Evolutionary conservation across 441 rosid genomes (phyloP), one percentile per base, ranked within the genome.

Genomic region (Erodium trifolium): DNA sequence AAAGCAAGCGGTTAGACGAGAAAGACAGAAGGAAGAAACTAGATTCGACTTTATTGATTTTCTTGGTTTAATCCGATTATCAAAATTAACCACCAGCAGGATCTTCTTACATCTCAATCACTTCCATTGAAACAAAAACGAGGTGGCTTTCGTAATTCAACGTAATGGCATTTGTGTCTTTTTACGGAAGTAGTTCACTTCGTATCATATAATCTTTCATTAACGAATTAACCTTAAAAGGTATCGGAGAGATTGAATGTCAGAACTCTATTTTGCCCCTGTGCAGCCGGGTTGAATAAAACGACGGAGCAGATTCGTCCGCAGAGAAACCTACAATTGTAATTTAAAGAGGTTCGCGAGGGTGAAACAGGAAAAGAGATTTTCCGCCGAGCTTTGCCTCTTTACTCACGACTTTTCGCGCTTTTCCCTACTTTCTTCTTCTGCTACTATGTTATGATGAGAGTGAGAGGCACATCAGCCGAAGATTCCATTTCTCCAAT

Each of bases 331-430:
- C 62, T 5, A 55, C 5, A 57, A 17, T 18, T 18, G 63, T 57
- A 57, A 57, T 57, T 57, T 57, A 7, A 7, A 6, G 3, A 18
- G 10, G 23, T 4, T 1, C 0, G 4, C 3, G 5, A 19, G 63
- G 63, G 63, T 18, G 18, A 57, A 57, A 57, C 29, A 57, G 63
- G 63, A 18, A 57, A 57, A 59, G 3, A 63, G n/a, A 65, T 65
- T 71, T 72, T 77, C 64, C 3, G 75, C 79, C 63, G 39, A 12
- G 68, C 2, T 5, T 67, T 76, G 72, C 78, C 77, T 18, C 68
- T 70, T 64, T 57, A 69, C 70, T 72, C 78, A 74, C 78, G 81
- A 66, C 81, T 83, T 84, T 86, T 85, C 79, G 84, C 89, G 82
- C 87, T 70, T 71, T 78, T 66, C 81, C 63, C 63, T 57, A 57